phyloP scores from a whole-genome alignment of 495 filamentous ascomycete genomes.

The Penicillium cataractarum region DNA sequence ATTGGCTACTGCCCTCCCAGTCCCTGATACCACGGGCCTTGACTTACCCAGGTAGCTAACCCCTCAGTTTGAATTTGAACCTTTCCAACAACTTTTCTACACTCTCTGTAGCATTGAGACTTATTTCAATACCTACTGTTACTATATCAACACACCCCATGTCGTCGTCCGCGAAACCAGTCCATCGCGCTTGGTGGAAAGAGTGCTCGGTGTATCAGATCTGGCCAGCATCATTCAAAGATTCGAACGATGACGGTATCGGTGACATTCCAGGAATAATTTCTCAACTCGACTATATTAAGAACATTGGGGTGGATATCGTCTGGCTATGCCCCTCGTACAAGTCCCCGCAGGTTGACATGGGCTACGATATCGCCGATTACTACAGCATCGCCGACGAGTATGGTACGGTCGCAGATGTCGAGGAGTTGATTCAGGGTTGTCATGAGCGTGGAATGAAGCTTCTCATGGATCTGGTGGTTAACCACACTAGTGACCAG shows the following conservation, averaged over 20 bases:
- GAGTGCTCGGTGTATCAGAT: conserved; percentile 68
- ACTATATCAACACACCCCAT: conserved; percentile 19
- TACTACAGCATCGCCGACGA: conserved; percentile 64
- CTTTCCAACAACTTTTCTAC: not conserved
- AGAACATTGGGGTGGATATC: conserved; percentile 63
- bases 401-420: conserved; percentile 66
- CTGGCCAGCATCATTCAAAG: conserved; percentile 68
- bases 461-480: conserved; percentile 72
- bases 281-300: conserved; percentile 66
- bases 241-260: conserved; percentile 68
- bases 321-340: conserved; percentile 73
- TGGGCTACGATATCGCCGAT: conserved; percentile 70
- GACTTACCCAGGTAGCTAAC: conserved; percentile 7
- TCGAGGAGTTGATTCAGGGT: conserved; percentile 63
- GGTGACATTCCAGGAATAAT: conserved; percentile 71
- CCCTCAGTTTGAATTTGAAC: conserved; percentile 5
- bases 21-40: conserved; percentile 12
- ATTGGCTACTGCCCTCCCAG: conserved; percentile 14
- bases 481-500: conserved; percentile 81
- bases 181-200: conserved; percentile 58
- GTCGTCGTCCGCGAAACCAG: conserved; percentile 33
- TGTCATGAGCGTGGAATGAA: conserved; percentile 64
- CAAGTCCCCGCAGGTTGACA: conserved; percentile 64
- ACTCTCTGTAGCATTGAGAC: not conserved
- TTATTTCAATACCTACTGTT: not conserved